Evolutionary conservation across 2,329 filamentous ascomycete genomes (phyloP), one percentile per base, ranked within the genome.

Genomic region (Ophiostoma himal-ulmi): DNA sequence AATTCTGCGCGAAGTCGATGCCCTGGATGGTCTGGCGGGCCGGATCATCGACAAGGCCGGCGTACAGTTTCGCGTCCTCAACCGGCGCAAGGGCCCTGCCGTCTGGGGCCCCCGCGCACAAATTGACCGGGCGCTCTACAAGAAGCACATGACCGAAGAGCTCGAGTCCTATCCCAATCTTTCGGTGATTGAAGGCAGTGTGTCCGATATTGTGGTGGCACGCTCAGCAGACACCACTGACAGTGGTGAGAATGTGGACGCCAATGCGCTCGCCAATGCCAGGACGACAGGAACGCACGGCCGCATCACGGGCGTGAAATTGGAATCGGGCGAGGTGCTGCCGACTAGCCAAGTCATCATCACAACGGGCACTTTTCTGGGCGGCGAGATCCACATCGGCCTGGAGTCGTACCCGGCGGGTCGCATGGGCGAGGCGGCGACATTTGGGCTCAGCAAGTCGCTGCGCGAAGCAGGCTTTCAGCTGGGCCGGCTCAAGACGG

Each of bases 51-150:
- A 99, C 81, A 94, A 95, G 78, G 91, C 95, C 3, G 95, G 93
- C 6, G 87, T 97, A n/a, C 94, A 97, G 78, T 99, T 98, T 79
- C 89, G 92, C 73, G 85, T 96, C 22, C 80, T 99, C 76, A 99
- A 99, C 79, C 84, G 88, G 68, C 91, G 87, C 74, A 98, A 98
- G 77, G 95, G 95, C 0, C 93, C 94, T 5, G 95, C 95, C 3
- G 95, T 99, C 36, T 99, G 95, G 95, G 95, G 95, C 13, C 95
- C 95, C 0, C 86, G 95, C 69, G 95, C 95, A 67, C 95, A 99
- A 83, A 98, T 99, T 78, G 95, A 99, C 79, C 88, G 95, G 72
- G 86, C 86, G 72, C 82, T 99, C 54, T 99, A 98, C 81, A 91
- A 94, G 81, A 89, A 88, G 76, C 86, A 97, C 78, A 98, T 99